phyloP scores from a whole-genome alignment of 768 basidiomycete genomes.

The Coprinellus aureogranulatus region DNA sequence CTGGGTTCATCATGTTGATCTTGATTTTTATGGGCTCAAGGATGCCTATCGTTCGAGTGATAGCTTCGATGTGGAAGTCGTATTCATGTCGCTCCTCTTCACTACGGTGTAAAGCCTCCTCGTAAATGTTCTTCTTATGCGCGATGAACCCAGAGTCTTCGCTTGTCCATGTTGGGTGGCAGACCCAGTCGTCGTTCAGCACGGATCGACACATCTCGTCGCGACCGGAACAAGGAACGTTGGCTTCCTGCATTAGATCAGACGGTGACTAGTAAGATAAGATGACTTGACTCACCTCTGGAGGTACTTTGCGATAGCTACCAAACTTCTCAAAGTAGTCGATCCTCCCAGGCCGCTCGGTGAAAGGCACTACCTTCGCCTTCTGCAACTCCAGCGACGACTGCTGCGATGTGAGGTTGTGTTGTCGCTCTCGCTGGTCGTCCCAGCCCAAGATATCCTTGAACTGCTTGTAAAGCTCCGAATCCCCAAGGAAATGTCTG shows the following conservation, averaged over 20 bases:
- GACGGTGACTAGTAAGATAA: background rate
- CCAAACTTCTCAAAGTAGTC: conserved; percentile 77
- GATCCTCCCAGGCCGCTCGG: conserved; percentile 51
- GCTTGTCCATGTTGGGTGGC: conserved; percentile 92
- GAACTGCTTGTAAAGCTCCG: conserved; percentile 78
- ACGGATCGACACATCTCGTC: conserved; percentile 97
- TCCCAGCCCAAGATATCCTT: conserved; percentile 88
- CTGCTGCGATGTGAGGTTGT: conserved; percentile 47
- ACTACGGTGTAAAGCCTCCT: conserved; percentile 92
- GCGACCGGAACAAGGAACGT: conserved; percentile 88
- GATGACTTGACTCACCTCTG: conserved; percentile 53
- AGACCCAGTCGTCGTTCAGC: conserved; percentile 97
- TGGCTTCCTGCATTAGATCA: conserved; percentile 61
- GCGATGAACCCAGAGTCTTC: conserved; percentile 91
- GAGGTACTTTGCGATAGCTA: conserved; percentile 85
- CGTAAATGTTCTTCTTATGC: conserved; percentile 92
- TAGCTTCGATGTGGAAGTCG: conserved; percentile 97
- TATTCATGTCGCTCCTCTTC: conserved; percentile 99
- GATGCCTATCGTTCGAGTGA: conserved; percentile 83
- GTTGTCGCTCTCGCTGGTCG: conserved; percentile 62
- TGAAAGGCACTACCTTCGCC: conserved; percentile 42
- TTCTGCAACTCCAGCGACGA: conserved; percentile 48
- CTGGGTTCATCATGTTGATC: conserved; percentile 71
- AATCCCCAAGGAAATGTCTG: conserved; percentile 70
- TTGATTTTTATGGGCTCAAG: conserved; percentile 91